Percentiles rank a stretch among this genome's conserved stretches.
These are phyloP conservation scores for Boechera divaricarpa DNA, from an alignment of 345 rosid species.

Conservation along the genomic window DNA sequence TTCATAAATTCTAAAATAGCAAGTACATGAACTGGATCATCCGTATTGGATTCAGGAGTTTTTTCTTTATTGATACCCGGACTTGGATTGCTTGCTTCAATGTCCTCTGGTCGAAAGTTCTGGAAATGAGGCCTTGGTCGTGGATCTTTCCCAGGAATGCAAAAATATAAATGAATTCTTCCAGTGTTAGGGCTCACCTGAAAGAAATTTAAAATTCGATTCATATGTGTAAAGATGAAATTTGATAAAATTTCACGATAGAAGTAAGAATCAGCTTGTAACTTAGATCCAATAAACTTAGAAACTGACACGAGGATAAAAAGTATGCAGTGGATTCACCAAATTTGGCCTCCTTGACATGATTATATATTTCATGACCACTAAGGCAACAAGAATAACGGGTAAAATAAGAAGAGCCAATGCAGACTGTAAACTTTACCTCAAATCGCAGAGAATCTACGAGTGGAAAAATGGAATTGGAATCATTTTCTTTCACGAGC, in stretches of 20 bases:
- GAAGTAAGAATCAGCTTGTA: constrained; percentile 16
- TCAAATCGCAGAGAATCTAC: constrained; percentile 71
- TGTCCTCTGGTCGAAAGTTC: constrained; percentile 84
- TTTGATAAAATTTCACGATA: constrained; percentile 13
- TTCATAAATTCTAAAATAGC: constrained; percentile 62
- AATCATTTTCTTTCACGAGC: constrained; percentile 47
- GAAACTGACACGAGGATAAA: not conserved
- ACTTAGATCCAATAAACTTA: constrained; percentile 20
- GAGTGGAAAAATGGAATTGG: constrained; percentile 43
- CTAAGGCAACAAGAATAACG: constrained; percentile 9
- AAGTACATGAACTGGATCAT: constrained; percentile 48
- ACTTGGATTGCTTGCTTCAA: constrained; percentile 51
- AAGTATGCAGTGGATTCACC: constrained; percentile 23
- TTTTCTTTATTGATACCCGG: constrained; percentile 40
- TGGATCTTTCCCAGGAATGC: constrained; percentile 69
- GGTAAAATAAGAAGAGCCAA: constrained; percentile 20
- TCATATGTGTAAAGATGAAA: not conserved
- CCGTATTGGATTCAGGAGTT: constrained; percentile 43
- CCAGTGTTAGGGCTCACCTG: constrained; percentile 93
- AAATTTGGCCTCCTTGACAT: constrained; percentile 31
- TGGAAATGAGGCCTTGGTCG: constrained; percentile 81
- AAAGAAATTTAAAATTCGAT: constrained; percentile 36
- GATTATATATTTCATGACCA: constrained; percentile 2
- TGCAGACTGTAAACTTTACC: constrained; percentile 53
- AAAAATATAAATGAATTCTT: constrained; percentile 86